phyloP scores from a whole-genome alignment of 768 basidiomycete genomes.

The Leucosporidium yakuticum region DNA sequence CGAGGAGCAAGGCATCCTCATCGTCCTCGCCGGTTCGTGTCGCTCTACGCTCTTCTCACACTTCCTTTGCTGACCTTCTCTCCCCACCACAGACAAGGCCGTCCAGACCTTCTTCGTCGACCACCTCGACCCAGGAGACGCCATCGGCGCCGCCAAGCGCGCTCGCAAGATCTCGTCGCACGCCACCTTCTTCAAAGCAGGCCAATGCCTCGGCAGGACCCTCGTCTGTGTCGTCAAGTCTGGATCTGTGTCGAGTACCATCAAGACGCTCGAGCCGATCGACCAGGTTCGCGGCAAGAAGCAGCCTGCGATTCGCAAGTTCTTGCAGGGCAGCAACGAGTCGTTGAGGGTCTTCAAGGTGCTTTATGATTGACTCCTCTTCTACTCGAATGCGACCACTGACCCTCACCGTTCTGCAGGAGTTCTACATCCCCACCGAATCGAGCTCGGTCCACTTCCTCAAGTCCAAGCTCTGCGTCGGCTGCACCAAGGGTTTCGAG shows the following conservation, averaged over 20 bases:
- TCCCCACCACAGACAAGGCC: slow-evolving; percentile 63
- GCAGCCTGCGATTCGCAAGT: slow-evolving; percentile 69
- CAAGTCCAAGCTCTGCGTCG: slow-evolving; percentile 94
- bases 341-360: slow-evolving; percentile 87
- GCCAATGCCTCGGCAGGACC: slow-evolving; percentile 79
- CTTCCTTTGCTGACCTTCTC: neutral
- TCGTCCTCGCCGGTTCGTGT: slow-evolving; percentile 87
- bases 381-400: neutral
- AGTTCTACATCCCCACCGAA: slow-evolving; percentile 98
- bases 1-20: slow-evolving; percentile 88
- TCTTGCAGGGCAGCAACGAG: slow-evolving; percentile 90
- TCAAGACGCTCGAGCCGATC: slow-evolving; percentile 88
- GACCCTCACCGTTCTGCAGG: slow-evolving; percentile 49
- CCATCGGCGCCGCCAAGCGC: slow-evolving; percentile 80
- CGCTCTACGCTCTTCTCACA: neutral
- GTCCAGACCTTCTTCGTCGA: slow-evolving; percentile 95
- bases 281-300: slow-evolving; percentile 66
- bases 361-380: neutral
- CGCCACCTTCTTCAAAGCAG: slow-evolving; percentile 96
- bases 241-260: slow-evolving; percentile 88
- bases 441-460: slow-evolving; percentile 94
- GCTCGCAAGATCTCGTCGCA: slow-evolving; percentile 93
- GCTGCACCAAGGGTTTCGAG: slow-evolving; percentile 94
- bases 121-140: slow-evolving; percentile 80
- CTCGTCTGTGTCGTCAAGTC: slow-evolving; percentile 97